phyloP scores from a whole-genome alignment of 1,284 basidiomycete genomes.

The Meripilus lineatus region DNA sequence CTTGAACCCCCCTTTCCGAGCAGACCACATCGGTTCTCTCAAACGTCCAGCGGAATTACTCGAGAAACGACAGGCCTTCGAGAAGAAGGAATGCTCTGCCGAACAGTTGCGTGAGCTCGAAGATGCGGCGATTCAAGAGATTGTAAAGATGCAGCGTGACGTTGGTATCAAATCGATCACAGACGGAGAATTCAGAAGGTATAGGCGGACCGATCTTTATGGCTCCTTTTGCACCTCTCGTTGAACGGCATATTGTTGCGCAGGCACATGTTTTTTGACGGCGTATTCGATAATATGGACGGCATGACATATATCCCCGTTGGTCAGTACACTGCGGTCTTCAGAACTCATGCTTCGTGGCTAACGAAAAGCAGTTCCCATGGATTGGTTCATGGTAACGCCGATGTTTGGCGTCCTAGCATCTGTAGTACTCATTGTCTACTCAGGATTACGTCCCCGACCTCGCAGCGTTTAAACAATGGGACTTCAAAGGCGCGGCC shows the following conservation, averaged over 20 bases:
- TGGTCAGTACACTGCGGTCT: conserved; percentile 35
- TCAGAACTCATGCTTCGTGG: conserved; percentile 7
- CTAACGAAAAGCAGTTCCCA: conserved; percentile 23
- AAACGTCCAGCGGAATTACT: conserved; percentile 40
- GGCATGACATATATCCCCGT: conserved; percentile 55
- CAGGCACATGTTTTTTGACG: conserved; percentile 55
- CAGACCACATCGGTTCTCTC: conserved; percentile 42
- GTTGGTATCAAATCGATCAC: conserved; percentile 41
- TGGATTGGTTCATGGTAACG: conserved; percentile 34
- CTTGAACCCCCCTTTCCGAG: conserved; percentile 34
- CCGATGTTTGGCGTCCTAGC: neutral
- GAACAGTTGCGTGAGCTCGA: conserved; percentile 38
- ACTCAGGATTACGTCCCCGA: conserved; percentile 38
- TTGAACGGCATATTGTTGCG: neutral
- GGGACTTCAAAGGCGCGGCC: conserved; percentile 36
- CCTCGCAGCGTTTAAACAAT: conserved; percentile 34
- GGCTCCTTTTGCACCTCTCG: neutral
- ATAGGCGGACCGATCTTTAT: too few species aligned
- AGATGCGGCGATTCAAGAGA: conserved; percentile 38
- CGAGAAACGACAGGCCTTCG: conserved; percentile 32
- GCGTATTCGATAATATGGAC: conserved; percentile 56
- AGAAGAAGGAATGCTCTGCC: conserved; percentile 28
- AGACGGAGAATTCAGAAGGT: conserved; percentile 45
- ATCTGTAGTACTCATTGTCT: neutral
- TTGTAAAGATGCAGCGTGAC: conserved; percentile 38